A percentile compares a stretch with the other conserved stretches of the same genome.
Evolutionary conservation across 495 filamentous ascomycete species (phyloP).

Genomic region (Aspergillus cavernicola): DNA sequence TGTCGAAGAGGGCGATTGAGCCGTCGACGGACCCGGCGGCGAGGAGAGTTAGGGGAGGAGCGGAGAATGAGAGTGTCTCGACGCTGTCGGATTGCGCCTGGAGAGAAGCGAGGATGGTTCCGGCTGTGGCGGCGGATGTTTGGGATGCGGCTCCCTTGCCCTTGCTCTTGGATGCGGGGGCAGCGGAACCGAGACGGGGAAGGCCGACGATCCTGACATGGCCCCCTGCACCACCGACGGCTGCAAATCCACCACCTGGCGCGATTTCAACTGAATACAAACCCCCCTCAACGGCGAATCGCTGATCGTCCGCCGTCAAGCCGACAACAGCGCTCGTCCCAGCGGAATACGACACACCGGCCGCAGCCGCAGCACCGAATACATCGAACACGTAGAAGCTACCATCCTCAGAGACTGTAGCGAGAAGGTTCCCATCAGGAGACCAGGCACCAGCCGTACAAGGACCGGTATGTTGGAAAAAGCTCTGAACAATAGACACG

Average conservation of each 20-base stretch:
- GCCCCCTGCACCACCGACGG: slow-evolving; percentile 83
- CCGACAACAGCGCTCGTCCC: slow-evolving; percentile 72
- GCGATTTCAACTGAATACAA: slow-evolving; percentile 81
- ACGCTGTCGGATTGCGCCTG: slow-evolving; percentile 73
- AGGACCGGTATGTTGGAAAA: slow-evolving; percentile 81
- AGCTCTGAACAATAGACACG: slow-evolving; percentile 79
- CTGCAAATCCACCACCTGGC: slow-evolving; percentile 71
- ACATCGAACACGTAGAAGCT: slow-evolving; percentile 92
- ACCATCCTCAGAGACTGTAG: slow-evolving; percentile 84
- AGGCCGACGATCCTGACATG: slow-evolving; percentile 79
- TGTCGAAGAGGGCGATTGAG: slow-evolving; percentile 83
- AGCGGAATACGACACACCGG: slow-evolving; percentile 63
- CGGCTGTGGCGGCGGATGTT: slow-evolving; percentile 60
- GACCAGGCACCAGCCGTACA: slow-evolving; percentile 93
- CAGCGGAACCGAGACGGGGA: slow-evolving; percentile 55
- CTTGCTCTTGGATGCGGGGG: slow-evolving; percentile 26
- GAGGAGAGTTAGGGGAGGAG: slow-evolving; percentile 68
- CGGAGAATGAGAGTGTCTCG: slow-evolving; percentile 82
- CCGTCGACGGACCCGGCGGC: slow-evolving; percentile 91
- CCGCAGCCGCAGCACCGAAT: slow-evolving; percentile 75
- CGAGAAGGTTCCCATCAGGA: slow-evolving; percentile 81
- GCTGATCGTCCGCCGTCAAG: slow-evolving; percentile 77
- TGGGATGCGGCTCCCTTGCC: slow-evolving; percentile 28
- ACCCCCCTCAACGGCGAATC: slow-evolving; percentile 88
- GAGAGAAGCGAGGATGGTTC: slow-evolving; percentile 71